A percentile compares a stretch with the other conserved stretches of the same genome.
Evolutionary conservation across 257 asterid genomes (phyloP).

Genomic region (Capsicum chinense): DNA sequence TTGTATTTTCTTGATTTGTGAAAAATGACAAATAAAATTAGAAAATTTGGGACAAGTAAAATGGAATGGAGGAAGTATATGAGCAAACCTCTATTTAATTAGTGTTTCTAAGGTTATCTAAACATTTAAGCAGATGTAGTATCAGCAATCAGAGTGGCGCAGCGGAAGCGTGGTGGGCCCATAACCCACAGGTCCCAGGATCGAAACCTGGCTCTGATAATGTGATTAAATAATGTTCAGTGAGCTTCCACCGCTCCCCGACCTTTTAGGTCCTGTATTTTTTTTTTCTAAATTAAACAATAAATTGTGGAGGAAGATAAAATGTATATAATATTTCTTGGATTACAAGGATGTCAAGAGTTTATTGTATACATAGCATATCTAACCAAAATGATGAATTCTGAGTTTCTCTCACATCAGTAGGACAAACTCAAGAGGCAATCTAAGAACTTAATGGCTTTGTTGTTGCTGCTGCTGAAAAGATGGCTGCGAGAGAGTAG

Average conservation of each 20-base stretch:
- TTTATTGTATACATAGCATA: not conserved
- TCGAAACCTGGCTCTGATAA: conserved; percentile 60
- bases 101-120: too few species aligned
- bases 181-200: conserved; percentile 99
- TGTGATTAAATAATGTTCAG: not conserved
- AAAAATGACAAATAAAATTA: too few species aligned
- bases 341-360: too few species aligned
- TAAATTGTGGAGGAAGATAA: too few species aligned
- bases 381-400: conserved; percentile 34
- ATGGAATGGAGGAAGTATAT: too few species aligned
- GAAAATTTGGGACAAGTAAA: too few species aligned
- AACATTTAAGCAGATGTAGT: too few species aligned
- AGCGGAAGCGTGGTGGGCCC: conserved; percentile 94
- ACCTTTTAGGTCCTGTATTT: too few species aligned
- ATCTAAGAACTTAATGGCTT: conserved; percentile 34
- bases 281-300: too few species aligned
- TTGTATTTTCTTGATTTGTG: too few species aligned
- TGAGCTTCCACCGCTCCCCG: not conserved
- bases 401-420: not conserved
- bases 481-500: conserved; percentile 38
- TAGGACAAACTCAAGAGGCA: conserved; percentile 30
- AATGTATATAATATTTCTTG: too few species aligned
- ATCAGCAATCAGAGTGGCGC: conserved; percentile 56
- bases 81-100: too few species aligned
- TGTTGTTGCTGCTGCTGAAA: conserved; percentile 34